Percentiles rank a stretch among this genome's conserved stretches.
These are phyloP conservation scores for Rhynchosporium secalis DNA, from an alignment of 2,329 filamentous ascomycete genomes.

Conservation along the genomic window DNA sequence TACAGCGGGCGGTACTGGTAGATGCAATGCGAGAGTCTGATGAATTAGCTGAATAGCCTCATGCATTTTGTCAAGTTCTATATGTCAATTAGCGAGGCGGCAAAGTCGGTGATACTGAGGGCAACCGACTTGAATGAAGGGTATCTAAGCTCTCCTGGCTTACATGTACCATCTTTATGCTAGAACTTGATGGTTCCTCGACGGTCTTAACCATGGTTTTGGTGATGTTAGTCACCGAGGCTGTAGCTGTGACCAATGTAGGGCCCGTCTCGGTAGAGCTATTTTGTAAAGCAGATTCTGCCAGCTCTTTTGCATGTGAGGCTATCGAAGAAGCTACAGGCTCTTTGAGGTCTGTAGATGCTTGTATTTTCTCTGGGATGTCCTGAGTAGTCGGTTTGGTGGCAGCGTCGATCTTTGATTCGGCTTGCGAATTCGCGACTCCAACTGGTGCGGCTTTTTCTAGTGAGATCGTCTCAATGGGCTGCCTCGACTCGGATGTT, in stretches of 20 bases:
- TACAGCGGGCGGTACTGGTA: neutral
- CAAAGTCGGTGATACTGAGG: neutral
- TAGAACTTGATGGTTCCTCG: neutral
- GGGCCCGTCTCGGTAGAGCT: neutral
- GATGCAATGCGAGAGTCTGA: conserved; percentile 12
- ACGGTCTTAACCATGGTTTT: conserved; percentile 9
- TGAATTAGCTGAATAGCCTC: conserved; percentile 22
- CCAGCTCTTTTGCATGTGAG: conserved; percentile 9
- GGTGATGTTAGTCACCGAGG: conserved; percentile 5
- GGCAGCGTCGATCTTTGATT: neutral
- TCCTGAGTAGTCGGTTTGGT: neutral
- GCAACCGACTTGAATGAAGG: conserved; percentile 23
- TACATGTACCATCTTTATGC: conserved; percentile 9
- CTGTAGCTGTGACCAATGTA: neutral
- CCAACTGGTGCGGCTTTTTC: neutral
- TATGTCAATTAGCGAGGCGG: neutral
- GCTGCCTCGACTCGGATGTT: neutral
- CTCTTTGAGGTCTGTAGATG: neutral
- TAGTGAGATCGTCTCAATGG: neutral
- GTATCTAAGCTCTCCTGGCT: conserved; percentile 22
- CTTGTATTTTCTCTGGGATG: neutral
- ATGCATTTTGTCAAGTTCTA: conserved; percentile 26
- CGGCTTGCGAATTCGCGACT: too few relatives aligned
- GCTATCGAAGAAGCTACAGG: neutral
- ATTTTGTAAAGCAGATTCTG: neutral